Conservation (phyloP, 108 stramenopile species). For the Cyclotella kingstonii region DNA sequence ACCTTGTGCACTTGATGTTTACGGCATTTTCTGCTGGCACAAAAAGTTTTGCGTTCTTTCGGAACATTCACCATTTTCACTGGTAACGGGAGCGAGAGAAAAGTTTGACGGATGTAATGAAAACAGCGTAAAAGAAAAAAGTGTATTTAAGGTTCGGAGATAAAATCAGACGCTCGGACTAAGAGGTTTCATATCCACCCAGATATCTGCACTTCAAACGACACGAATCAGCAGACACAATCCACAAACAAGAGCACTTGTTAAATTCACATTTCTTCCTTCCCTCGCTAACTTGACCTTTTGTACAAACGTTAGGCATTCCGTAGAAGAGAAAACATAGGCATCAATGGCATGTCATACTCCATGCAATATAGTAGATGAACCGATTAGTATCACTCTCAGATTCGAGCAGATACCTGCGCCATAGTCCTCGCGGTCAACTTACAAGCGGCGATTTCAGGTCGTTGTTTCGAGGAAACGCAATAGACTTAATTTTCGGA, state of each 20-base stretch:
- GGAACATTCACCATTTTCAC: slow-evolving; percentile 96
- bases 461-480: slow-evolving; percentile 52
- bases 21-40: slow-evolving; percentile 95
- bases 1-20: slow-evolving; percentile 99
- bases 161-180: not conserved
- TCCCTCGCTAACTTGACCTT: too few relatives aligned
- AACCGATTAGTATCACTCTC: slow-evolving; percentile 40
- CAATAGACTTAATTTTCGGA: slow-evolving; percentile 10
- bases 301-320: too few relatives aligned
- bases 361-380: not conserved
- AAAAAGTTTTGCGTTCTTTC: slow-evolving; percentile 98
- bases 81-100: not conserved
- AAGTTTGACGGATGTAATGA: not conserved
- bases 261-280: not conserved
- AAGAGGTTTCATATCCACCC: too few relatives aligned
- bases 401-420: slow-evolving; percentile 33
- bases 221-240: too few relatives aligned
- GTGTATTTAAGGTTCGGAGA: too few relatives aligned
- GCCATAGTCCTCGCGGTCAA: slow-evolving; percentile 58
- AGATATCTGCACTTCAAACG: too few relatives aligned
- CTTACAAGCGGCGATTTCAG: too few relatives aligned
- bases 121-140: too few relatives aligned
- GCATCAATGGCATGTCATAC: not conserved
- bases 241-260: too few relatives aligned
- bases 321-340: not conserved